Percentiles rank a stretch among this genome's conserved stretches.
These are phyloP conservation scores for Zygotorulaspora florentina DNA, from an alignment of 805 yeast genomes.

Conservation along the genomic window DNA sequence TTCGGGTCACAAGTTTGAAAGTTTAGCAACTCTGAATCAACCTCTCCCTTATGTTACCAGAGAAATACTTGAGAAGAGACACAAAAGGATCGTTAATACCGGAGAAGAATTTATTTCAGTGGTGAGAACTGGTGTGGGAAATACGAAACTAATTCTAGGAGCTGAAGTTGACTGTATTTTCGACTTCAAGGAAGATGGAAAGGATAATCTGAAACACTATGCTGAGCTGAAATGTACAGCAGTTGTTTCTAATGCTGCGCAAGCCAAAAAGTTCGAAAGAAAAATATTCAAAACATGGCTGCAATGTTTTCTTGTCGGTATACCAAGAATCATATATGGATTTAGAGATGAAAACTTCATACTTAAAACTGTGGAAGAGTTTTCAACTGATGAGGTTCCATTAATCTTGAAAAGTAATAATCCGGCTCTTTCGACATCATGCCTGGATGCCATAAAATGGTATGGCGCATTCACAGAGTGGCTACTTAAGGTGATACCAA, in stretches of 20 bases:
- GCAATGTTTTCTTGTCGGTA: conserved; percentile 84
- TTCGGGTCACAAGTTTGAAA: conserved; percentile 84
- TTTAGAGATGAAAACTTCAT: conserved; percentile 70
- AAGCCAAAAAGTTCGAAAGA: conserved; percentile 63
- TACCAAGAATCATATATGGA: conserved; percentile 77
- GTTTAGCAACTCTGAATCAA: conserved; percentile 63
- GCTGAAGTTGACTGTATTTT: conserved; percentile 92
- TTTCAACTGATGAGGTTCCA: conserved; percentile 75
- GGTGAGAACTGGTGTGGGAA: conserved; percentile 83
- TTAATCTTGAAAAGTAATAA: conserved; percentile 48
- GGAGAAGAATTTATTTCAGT: conserved; percentile 75
- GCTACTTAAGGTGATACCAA: conserved; percentile 55
- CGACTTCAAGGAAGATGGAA: conserved; percentile 55
- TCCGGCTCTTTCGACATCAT: conserved; percentile 50
- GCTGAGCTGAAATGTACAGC: conserved; percentile 77
- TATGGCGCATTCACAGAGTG: conserved; percentile 82
- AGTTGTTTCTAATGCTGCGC: conserved; percentile 50
- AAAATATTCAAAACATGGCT: conserved; percentile 86
- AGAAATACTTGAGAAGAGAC: conserved; percentile 61
- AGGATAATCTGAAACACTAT: conserved; percentile 63
- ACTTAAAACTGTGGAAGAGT: conserved; percentile 70
- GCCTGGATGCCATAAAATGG: conserved; percentile 78
- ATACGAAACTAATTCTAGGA: conserved; percentile 60
- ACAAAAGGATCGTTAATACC: conserved; percentile 56
- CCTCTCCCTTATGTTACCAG: conserved; percentile 74